Evolutionary conservation across 2,329 filamentous ascomycete genomes (phyloP), one percentile per base, ranked within the genome.

Genomic region (Cordyceps militaris): DNA sequence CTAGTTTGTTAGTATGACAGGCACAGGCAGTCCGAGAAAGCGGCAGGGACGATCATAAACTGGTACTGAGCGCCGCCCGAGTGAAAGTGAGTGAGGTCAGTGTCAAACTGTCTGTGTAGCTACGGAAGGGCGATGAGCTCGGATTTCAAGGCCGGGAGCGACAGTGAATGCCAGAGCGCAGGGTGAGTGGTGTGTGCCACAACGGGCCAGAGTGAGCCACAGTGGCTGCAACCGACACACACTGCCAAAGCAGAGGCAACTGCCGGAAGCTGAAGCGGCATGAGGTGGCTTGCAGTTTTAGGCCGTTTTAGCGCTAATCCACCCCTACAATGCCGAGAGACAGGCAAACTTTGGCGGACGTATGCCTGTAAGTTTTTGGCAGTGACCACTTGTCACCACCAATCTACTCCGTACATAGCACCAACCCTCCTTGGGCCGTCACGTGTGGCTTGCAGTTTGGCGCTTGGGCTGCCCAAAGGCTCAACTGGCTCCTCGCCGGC

Each of bases 361-460:
- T 16, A n/a, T 24, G 16, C 36, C 38, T 52, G 49, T 52, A 23
- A 24, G 9, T 24, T 52, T 16, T 14, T 19, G 36, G 32, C 5
- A 36, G 11, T 13, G 16, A 14, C 11, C 32, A 14, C 32, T 4
- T 36, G 32, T 14, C 9, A 8, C 11, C 34, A 38, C 34, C n/a
- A n/a, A 38, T 3, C 14, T 13, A n/a, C 34, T 16, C 34, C n/a
- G 34, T 11, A 6, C 7, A 16, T 38, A 14, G 21, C 10, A 43
- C 14, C 40, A 43, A 24, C 40, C 38, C 21, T n/a, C 47, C 19
- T 23, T 36, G 6, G 51, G 38, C 40, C 30, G 51, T 54, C 51
- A 54, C 51, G 51, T 54, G 51, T 38, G 51, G 28, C 51, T 46
- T 46, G 34, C 23, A 13, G 36, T 46, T 54, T 46, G 21, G 51